Evolutionary conservation across 106 monocot genomes (phyloP).

Genomic region (Vanilla planifolia): DNA sequence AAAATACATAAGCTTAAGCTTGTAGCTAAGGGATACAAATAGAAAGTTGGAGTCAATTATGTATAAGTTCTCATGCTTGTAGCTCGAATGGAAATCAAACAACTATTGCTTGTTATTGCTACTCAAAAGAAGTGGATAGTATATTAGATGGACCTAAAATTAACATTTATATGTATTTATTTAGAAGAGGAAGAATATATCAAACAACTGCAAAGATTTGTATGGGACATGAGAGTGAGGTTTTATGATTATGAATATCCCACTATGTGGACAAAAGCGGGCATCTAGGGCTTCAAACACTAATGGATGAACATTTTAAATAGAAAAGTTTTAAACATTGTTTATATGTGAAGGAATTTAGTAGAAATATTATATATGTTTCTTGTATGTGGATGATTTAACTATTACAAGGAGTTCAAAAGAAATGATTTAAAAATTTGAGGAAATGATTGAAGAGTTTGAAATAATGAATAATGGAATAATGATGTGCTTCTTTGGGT

Average conservation of each 20-base stretch:
- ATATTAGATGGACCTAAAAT: background rate
- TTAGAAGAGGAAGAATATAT: background rate
- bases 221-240: background rate
- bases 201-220: background rate
- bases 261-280: background rate
- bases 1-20: background rate
- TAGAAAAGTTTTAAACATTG: background rate
- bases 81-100: background rate
- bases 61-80: background rate
- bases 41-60: background rate
- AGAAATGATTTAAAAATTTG: too few species aligned
- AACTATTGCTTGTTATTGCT: background rate
- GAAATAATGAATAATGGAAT: too few species aligned
- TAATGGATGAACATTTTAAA: background rate
- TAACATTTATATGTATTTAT: background rate
- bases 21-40: background rate
- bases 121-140: slow-evolving; percentile 5
- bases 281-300: background rate
- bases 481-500: too few species aligned
- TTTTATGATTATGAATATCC: background rate
- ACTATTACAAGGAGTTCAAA: too few species aligned
- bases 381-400: too few species aligned
- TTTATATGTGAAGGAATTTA: background rate
- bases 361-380: background rate
- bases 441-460: too few species aligned